phyloP scores from a whole-genome alignment of 306 rosid species.

The Glycine tomentella region DNA sequence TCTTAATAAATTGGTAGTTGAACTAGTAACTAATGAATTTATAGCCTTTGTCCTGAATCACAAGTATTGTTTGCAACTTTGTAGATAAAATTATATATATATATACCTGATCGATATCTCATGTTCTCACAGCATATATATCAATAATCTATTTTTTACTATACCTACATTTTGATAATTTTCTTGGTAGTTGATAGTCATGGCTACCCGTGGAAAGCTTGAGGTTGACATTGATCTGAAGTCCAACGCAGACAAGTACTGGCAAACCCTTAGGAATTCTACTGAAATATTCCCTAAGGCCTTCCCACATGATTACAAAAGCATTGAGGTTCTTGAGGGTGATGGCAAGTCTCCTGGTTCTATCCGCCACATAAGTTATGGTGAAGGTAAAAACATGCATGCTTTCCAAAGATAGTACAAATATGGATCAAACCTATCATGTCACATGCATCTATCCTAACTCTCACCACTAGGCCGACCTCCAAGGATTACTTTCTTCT shows the following conservation, averaged over 20 bases:
- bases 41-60: slow-evolving; percentile 32
- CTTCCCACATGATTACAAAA: slow-evolving; percentile 77
- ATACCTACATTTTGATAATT: not conserved
- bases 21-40: slow-evolving; percentile 50
- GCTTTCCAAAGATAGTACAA: not conserved
- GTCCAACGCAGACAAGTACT: slow-evolving; percentile 46
- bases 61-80: no score
- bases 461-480: no score
- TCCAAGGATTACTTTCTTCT: no score
- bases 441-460: no score
- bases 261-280: slow-evolving; percentile 45
- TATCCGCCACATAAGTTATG: slow-evolving; percentile 64
- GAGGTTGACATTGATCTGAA: slow-evolving; percentile 55
- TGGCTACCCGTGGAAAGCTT: slow-evolving; percentile 55
- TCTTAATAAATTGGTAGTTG: slow-evolving; percentile 43
- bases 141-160: no score
- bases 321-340: slow-evolving; percentile 79
- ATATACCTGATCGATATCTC: not conserved
- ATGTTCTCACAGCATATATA: not conserved
- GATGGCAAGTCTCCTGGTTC: slow-evolving; percentile 83
- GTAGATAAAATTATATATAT: no score
- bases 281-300: slow-evolving; percentile 49
- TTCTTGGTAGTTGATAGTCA: slow-evolving; percentile 23
- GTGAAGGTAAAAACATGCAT: slow-evolving; percentile 58
- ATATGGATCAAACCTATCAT: no score